Conservation (phyloP, 345 rosid genomes). For the Brassica incana region DNA sequence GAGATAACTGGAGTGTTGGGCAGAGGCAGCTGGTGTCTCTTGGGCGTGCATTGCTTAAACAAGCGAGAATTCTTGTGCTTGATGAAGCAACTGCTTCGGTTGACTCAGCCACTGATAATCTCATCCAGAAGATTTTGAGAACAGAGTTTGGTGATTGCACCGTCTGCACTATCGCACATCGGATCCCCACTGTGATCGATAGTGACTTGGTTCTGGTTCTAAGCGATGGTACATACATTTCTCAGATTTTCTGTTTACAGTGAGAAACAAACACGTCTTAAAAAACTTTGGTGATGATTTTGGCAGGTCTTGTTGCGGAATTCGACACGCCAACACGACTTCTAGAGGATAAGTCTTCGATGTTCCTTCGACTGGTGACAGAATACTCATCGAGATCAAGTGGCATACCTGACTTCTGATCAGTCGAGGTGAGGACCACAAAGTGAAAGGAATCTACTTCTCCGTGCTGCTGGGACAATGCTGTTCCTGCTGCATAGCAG, state of each 20-base stretch:
- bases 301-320: neutral
- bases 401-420: neutral
- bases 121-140: slow-evolving; percentile 89
- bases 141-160: slow-evolving; percentile 89
- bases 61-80: slow-evolving; percentile 88
- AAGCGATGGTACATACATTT: slow-evolving; percentile 61
- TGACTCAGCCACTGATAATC: slow-evolving; percentile 95
- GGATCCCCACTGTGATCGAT: slow-evolving; percentile 94
- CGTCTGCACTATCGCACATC: slow-evolving; percentile 98
- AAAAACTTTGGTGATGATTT: neutral
- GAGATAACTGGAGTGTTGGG: slow-evolving; percentile 99
- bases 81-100: slow-evolving; percentile 99
- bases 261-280: too few relatives aligned
- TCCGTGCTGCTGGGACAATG: neutral
- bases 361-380: neutral
- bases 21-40: slow-evolving; percentile 92
- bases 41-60: slow-evolving; percentile 89
- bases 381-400: neutral
- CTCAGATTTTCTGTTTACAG: neutral
- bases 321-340: neutral
- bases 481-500: neutral
- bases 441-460: neutral
- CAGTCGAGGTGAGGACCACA: neutral
- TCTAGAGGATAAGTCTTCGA: neutral
- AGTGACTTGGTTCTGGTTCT: slow-evolving; percentile 96